Base-by-base conservation (phyloP, 2,329 filamentous ascomycete genomes). In the Paraphaeosphaeria minitans region DNA sequence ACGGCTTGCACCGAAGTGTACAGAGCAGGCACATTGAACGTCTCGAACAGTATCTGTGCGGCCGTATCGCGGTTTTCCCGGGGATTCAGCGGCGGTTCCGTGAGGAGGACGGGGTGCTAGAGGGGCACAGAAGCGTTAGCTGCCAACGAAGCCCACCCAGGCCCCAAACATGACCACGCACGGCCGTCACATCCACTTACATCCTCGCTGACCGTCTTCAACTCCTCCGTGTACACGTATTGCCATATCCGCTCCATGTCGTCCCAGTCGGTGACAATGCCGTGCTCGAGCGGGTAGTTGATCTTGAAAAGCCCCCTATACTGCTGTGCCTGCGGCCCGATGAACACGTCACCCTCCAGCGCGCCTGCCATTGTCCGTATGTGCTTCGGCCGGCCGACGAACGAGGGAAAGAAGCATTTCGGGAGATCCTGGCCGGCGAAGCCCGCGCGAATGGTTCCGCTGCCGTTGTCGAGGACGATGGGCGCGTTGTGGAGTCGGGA, bases 191-290 rank as follows among this genome's bases (percentile, higher is more conserved):
- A 19, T 53, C 19, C 39, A 75, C 81, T 76, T 78, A 93, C 91
- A 85, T 99, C 95, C 84, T 99, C 95, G 78, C 93, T 97, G 75
- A 97, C 84, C 51, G 94, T 97, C 83, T 97, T 98, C 71, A 99
- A 79, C 64, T 96, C 95, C 74, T 97, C 94, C 58, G 91, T 91
- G 77, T 98, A 99, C 54, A 99, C 93, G 74, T 96, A 95, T 72
- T 96, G 91, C 95, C 95, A 99, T 80, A 99, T 99, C 81, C 92
- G 89, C 83, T 99, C 95, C 95, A 99, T 99, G 75, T 99, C 95
- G 75, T 98, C 95, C 95, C 95, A 99, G 79, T 99, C 93, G 68
- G 95, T 99, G 63, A 99, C 95, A 71, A 99, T 96, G 69, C 95
- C 95, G 77, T 99, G 95, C 81, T 98, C 95, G 56, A 99, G 82